phyloP scores from a whole-genome alignment of 2,329 filamentous ascomycete genomes.

The Xylariales sp. region DNA sequence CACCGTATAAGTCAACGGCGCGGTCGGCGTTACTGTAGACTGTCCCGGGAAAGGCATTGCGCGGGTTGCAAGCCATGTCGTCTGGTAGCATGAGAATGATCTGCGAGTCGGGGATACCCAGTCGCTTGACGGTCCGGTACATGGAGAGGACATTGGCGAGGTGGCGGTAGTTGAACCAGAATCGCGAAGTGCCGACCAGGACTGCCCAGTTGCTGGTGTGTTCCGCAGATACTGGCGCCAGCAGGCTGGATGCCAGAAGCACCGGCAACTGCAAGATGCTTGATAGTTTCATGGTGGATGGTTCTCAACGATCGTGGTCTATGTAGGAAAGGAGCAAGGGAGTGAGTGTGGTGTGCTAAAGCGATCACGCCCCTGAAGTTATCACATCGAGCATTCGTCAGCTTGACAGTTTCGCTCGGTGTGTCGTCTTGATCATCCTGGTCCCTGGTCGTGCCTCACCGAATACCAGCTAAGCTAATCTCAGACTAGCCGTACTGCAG shows the following conservation, averaged over 20 bases:
- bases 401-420: too few relatives aligned
- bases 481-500: too few relatives aligned
- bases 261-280: constrained; percentile 39
- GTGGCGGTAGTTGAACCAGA: constrained; percentile 99
- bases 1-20: constrained; percentile 91
- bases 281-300: constrained; percentile 45
- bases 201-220: constrained; percentile 99
- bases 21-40: constrained; percentile 98
- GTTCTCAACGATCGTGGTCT: neutral
- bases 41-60: constrained; percentile 94
- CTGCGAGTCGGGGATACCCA: constrained; percentile 96
- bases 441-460: too few relatives aligned
- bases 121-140: constrained; percentile 95
- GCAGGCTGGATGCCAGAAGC: constrained; percentile 42
- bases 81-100: constrained; percentile 99
- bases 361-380: neutral
- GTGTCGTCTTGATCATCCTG: too few relatives aligned
- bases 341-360: too few relatives aligned
- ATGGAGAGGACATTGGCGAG: constrained; percentile 96
- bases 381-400: too few relatives aligned
- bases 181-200: constrained; percentile 94
- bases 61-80: constrained; percentile 98
- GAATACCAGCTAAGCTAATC: too few relatives aligned
- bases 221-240: constrained; percentile 53
- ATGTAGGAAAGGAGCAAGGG: neutral